Conservation (phyloP, 2,329 filamentous ascomycete genomes). For the Stylonectria norvegica region DNA sequence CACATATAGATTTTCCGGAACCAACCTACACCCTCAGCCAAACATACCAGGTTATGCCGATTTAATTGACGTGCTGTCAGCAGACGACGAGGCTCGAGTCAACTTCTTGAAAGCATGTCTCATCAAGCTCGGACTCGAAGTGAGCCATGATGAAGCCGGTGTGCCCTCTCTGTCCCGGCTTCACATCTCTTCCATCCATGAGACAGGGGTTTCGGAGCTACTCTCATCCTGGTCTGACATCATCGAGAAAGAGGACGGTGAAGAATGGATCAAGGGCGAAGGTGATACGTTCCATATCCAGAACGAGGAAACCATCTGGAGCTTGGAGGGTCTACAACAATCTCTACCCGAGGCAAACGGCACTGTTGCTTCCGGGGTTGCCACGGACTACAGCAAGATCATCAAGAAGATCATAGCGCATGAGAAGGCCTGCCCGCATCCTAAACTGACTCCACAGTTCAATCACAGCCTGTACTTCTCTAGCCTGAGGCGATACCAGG, state of each 20-base stretch:
- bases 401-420: conserved; percentile 74
- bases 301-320: conserved; percentile 60
- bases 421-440: conserved; percentile 61
- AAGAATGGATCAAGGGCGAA: conserved; percentile 74
- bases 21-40: conserved; percentile 68
- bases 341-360: conserved; percentile 40
- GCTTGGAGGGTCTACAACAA: conserved; percentile 51
- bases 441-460: conserved; percentile 78
- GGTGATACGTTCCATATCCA: conserved; percentile 80
- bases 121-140: conserved; percentile 74
- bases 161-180: conserved; percentile 78
- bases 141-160: conserved; percentile 64
- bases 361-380: conserved; percentile 41
- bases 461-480: conserved; percentile 77
- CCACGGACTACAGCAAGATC: conserved; percentile 70
- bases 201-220: conserved; percentile 63
- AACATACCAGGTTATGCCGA: conserved; percentile 66
- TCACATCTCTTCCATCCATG: conserved; percentile 71
- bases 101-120: conserved; percentile 78
- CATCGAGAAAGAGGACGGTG: conserved; percentile 61
- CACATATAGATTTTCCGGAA: conserved; percentile 69
- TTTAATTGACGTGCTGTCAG: conserved; percentile 63
- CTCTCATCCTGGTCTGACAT: conserved; percentile 64
- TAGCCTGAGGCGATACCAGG: conserved; percentile 65
- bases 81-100: conserved; percentile 66